Percentiles rank a stretch among this genome's conserved stretches.
Evolutionary conservation across 768 basidiomycete species (phyloP).

Genomic region (Lentinula detonsa): DNA sequence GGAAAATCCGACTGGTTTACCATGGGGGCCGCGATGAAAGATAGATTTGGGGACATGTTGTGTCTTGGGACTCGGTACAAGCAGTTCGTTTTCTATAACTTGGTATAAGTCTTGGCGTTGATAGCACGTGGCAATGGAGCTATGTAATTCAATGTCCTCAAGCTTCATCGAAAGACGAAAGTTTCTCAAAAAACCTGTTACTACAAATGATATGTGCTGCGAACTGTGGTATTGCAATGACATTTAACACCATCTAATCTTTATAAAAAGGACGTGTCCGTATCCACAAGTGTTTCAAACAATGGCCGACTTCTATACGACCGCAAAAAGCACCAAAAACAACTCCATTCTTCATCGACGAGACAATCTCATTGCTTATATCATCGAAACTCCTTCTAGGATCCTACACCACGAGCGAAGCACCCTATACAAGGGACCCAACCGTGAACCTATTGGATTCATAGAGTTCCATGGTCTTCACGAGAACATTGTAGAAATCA

Average conservation of each 20-base stretch:
- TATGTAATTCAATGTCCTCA: too few species aligned
- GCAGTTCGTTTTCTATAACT: too few species aligned
- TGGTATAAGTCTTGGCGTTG: too few species aligned
- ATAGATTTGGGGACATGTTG: constrained; percentile 14
- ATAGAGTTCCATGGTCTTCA: neutral
- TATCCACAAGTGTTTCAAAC: too few species aligned
- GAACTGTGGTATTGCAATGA: too few species aligned
- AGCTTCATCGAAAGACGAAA: too few species aligned
- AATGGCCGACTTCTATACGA: neutral
- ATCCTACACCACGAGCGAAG: neutral
- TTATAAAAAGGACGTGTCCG: too few species aligned
- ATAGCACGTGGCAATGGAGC: too few species aligned
- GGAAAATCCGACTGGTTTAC: constrained; percentile 77
- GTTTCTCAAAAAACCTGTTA: too few species aligned
- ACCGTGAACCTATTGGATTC: neutral
- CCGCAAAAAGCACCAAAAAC: neutral
- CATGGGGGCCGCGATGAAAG: constrained; percentile 65
- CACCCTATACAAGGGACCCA: neutral
- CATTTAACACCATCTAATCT: too few species aligned
- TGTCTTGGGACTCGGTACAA: neutral
- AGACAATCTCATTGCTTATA: neutral
- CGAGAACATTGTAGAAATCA: neutral
- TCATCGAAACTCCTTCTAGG: neutral
- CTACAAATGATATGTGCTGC: too few species aligned
- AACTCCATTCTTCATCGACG: neutral